Base-by-base conservation (phyloP, 192 early-diverging fungal species). In the Pecoramyces ruminantium region DNA sequence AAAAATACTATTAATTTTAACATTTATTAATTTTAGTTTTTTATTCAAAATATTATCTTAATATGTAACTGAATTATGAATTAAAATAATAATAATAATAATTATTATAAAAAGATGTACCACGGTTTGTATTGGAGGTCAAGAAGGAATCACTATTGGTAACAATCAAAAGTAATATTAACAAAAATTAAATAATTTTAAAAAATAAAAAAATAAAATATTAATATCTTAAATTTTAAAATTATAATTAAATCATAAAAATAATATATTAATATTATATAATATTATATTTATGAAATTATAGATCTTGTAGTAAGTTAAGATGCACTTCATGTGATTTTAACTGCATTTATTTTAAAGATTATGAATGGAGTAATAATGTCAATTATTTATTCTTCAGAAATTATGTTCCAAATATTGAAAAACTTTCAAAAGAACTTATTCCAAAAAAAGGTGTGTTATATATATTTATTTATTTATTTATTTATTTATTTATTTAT, bases 371-470 rank as follows among this genome's bases (percentile, higher is more conserved):
- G 83, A 79, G 38, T 39, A 78, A 81, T 21, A 77, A 80, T 6
- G 84, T 78, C 2, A 81, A 85, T 81, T 85, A 85, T 79, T 39
- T 85, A 29, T 85, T 85, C 51, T 85, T 85, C 28, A 78, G 84
- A 29, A 85, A 85, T 40, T 67, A 85, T 78, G 80, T 79, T 29
- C 84, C 84, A 81, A 80, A 83, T 39, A 29, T 27, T 40, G 21
- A 30, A 25, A 29, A 38, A 30, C 38, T 85, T 29, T 21, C 82
- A 77, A 27, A 28, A 38, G 77, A 34, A 34, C 83, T 83, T 21
- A 30, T 79, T 0, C 51, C 51, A n/a, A 67, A 67, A n/a, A 67
- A 67, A 67, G 51, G 51, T 67, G 1, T 39, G 4, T 39, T 1
- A 8, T 39, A n/a, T n/a, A n/a, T n/a, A n/a, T n/a, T 13, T 13